Evolutionary conservation across 1,284 basidiomycete genomes (phyloP).

Genomic region (Neolentinus lepideus): DNA sequence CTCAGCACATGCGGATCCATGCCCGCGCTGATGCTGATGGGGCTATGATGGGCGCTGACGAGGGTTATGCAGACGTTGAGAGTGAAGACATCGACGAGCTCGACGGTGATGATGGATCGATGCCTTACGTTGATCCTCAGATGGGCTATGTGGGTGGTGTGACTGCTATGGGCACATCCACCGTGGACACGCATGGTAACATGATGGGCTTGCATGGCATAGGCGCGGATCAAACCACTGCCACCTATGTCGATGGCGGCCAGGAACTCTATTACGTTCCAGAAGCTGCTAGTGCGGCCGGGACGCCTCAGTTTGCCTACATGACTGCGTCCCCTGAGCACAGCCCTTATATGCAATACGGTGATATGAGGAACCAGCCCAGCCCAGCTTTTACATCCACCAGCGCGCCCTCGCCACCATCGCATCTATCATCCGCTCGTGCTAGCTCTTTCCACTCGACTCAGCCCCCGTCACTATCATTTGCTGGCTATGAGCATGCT

Average conservation of each 20-base stretch:
- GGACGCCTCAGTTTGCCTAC: background rate
- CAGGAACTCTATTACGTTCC: background rate
- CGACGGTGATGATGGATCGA: slow-evolving; percentile 18
- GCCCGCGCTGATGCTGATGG: slow-evolving; percentile 32
- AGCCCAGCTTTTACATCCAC: background rate
- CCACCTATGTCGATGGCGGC: background rate
- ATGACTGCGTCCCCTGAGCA: background rate
- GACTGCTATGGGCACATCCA: slow-evolving; percentile 7
- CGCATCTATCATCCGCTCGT: slow-evolving; percentile 3
- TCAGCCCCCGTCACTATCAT: slow-evolving; percentile 4
- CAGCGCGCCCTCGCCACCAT: background rate
- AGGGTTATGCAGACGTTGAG: slow-evolving; percentile 19
- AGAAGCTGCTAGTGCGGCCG: background rate
- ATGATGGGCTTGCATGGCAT: slow-evolving; percentile 10
- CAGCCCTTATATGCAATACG: background rate
- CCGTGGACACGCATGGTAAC: background rate
- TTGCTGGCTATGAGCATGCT: slow-evolving; percentile 17
- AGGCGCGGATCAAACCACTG: slow-evolving; percentile 17
- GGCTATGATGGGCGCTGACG: slow-evolving; percentile 14
- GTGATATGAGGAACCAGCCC: background rate
- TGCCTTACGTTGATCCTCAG: slow-evolving; percentile 4
- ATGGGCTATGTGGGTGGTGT: slow-evolving; percentile 9
- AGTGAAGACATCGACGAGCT: slow-evolving; percentile 20
- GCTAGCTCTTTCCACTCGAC: slow-evolving; percentile 9
- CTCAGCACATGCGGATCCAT: slow-evolving; percentile 79